Percentiles rank a stretch among this genome's conserved stretches.
Evolutionary conservation across 2,329 filamentous ascomycete species (phyloP).

Genomic region (Talaromyces marneffei): DNA sequence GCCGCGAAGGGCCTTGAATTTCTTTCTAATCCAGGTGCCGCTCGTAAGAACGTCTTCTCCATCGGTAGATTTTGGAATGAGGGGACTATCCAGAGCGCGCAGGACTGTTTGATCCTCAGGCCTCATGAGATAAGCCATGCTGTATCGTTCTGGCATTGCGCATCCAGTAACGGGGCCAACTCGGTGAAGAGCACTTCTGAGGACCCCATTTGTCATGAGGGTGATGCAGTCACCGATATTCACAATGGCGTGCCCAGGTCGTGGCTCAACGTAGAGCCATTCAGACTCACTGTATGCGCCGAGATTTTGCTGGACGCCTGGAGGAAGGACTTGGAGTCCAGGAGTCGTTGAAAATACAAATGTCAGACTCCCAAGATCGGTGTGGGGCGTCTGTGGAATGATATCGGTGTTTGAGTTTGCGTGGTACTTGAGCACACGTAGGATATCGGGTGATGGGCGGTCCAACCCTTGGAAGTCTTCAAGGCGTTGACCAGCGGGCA

Average conservation of each 20-base stretch:
- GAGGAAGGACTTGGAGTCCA: slow-evolving; percentile 18
- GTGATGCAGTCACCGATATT: slow-evolving; percentile 1
- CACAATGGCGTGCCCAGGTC: slow-evolving; percentile 2
- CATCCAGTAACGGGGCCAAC: neutral
- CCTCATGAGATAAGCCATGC: neutral
- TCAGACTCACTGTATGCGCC: slow-evolving; percentile 3
- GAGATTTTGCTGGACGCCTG: neutral
- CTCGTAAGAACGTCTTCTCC: neutral
- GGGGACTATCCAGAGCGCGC: neutral
- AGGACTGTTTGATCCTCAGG: slow-evolving; percentile 3
- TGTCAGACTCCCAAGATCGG: neutral
- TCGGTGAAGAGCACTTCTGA: neutral
- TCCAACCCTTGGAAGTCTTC: neutral
- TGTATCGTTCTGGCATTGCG: neutral
- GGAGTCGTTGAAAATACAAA: slow-evolving; percentile 13
- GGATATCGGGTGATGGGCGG: slow-evolving; percentile 1
- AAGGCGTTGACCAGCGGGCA: neutral
- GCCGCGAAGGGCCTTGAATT: slow-evolving; percentile 1
- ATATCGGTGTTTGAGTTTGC: neutral
- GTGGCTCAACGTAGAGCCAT: slow-evolving; percentile 1
- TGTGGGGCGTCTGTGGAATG: neutral
- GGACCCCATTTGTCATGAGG: neutral
- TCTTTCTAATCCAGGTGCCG: slow-evolving; percentile 3
- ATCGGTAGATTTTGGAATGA: neutral
- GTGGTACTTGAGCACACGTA: neutral